These are phyloP conservation scores for Vitis rotundifolia DNA, from an alignment of 164 flowering plant species.

Conservation along the genomic window DNA sequence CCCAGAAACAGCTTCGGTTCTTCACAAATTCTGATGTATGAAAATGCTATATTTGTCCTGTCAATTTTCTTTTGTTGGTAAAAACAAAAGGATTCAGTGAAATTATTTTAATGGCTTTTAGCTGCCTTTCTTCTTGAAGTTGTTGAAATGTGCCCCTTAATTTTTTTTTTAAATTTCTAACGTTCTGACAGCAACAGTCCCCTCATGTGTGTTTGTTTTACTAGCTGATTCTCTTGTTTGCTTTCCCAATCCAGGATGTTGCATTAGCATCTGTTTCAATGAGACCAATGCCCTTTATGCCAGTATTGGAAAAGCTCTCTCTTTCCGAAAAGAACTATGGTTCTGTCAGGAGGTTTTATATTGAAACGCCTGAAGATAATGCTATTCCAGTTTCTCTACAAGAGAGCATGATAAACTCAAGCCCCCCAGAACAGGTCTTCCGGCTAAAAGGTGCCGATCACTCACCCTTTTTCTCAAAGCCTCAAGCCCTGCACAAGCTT, in stretches of 20 bases:
- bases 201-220: not conserved
- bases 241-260: slow-evolving; percentile 59
- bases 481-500: slow-evolving; percentile 83
- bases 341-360: slow-evolving; percentile 76
- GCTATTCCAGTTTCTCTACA: slow-evolving; percentile 73
- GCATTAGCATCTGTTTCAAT: slow-evolving; percentile 93
- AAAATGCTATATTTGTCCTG: not conserved
- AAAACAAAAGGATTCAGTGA: not conserved
- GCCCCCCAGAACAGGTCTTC: slow-evolving; percentile 78
- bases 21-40: not conserved
- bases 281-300: slow-evolving; percentile 91
- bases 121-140: not conserved
- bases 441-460: slow-evolving; percentile 90
- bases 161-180: not conserved
- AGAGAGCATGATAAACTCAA: slow-evolving; percentile 59
- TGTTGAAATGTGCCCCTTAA: not conserved
- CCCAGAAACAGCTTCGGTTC: no score
- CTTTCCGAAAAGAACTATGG: slow-evolving; percentile 82
- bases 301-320: slow-evolving; percentile 77
- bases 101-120: not conserved
- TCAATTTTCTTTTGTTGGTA: not conserved
- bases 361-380: slow-evolving; percentile 80
- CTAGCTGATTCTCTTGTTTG: slow-evolving; percentile 8
- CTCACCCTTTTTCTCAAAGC: slow-evolving; percentile 96
- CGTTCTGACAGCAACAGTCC: not conserved